These are phyloP conservation scores for Arctium lappa DNA, from an alignment of 129 eudicot species.

Conservation along the genomic window DNA sequence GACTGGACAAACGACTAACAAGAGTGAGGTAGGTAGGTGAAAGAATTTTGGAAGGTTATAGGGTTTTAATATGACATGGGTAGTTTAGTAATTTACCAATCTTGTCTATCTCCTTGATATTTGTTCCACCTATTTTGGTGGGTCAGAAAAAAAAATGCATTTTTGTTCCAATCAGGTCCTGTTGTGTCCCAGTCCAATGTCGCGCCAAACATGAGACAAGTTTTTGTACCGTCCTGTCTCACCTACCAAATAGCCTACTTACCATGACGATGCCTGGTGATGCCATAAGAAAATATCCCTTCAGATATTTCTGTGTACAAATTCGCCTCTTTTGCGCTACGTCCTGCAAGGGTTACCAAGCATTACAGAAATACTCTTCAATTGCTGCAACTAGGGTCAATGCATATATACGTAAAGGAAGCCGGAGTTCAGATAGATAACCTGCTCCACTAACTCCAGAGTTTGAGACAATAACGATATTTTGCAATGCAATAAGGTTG, in stretches of 20 bases:
- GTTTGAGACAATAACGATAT: constrained; percentile 82
- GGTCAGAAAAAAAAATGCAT: background rate
- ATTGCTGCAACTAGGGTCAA: background rate
- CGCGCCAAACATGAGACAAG: background rate
- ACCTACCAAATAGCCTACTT: constrained; percentile 1
- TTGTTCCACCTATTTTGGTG: background rate
- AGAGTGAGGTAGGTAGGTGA: background rate
- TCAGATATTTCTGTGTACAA: constrained; percentile 94
- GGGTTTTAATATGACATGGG: background rate
- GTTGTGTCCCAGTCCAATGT: background rate
- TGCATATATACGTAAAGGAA: background rate
- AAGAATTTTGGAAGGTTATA: background rate
- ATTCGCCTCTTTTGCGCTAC: constrained; percentile 99
- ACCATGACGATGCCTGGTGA: constrained; percentile 99
- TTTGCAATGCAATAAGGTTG: constrained; percentile 55
- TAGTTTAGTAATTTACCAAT: background rate
- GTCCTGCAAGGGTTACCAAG: constrained; percentile 53
- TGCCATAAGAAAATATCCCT: constrained; percentile 94
- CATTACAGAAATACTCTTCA: constrained; percentile 1
- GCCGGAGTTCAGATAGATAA: constrained; percentile 23
- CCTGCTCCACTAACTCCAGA: constrained; percentile 99
- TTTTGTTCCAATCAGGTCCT: background rate
- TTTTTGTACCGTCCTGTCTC: background rate
- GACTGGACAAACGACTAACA: background rate
- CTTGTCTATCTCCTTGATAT: background rate